Base-by-base conservation (phyloP, 2,329 filamentous ascomycete species). In the Malbranchea zuffiana region DNA sequence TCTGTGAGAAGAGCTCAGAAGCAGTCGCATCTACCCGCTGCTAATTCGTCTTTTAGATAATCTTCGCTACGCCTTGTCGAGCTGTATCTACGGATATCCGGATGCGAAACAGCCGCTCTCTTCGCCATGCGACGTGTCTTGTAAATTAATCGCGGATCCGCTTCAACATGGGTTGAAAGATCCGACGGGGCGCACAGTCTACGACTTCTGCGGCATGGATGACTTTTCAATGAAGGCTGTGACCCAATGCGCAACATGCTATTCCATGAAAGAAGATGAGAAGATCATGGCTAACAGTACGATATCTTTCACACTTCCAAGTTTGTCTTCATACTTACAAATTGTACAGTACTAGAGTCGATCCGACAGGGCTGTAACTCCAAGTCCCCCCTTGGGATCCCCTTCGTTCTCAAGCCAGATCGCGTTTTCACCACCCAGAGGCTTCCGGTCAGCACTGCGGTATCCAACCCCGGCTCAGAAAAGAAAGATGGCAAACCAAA, bases 351-450 rank as follows among this genome's bases (percentile, higher is more conserved):
- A 45, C 46, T 67, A 23, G 63, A 67, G 54, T 53, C 63, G 13
- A 49, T 66, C 26, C 61, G 64, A 16, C 62, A 66, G 41, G 60
- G 62, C 36, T 67, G 64, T 44, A 56, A 62, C 34, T 62, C 60
- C 43, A 51, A 49, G 26, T 60, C 61, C 1, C 42, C 47, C 10
- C 41, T 49, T 2, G 58, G 56, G n/a, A 37, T 45, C 5, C 28
- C 55, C 12, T 67, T 67, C 44, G 52, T 56, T 30, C 59, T 66
- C 37, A 48, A 53, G 21, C 54, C 62, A 8, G 45, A 50, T 4
- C 46, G 56, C 24, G 65, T 67, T 32, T 67, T 67, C 49, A 59
- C 53, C 28, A 46, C 56, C 30, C 53, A 55, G 6, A 45, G 57
- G 5, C 57, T 65, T 28, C 59, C 61, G 6, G 52, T 57, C 6